Evolutionary conservation across 2,329 filamentous ascomycete species (phyloP).

Genomic region (Hansfordia pulvinata): DNA sequence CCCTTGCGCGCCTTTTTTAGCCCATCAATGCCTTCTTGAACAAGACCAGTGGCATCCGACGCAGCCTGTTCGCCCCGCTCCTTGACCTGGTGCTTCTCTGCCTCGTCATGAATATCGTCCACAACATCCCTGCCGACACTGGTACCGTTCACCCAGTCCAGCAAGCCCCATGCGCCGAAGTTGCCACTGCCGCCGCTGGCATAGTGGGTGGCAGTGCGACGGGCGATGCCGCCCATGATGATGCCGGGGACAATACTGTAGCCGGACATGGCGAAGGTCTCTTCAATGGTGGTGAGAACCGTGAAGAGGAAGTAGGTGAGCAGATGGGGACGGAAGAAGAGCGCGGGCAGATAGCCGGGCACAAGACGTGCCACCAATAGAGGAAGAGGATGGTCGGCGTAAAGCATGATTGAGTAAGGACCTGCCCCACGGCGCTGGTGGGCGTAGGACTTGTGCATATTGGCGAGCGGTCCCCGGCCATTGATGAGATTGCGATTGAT

Average conservation of each 20-base stretch:
- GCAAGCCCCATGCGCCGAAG: constrained; percentile 45
- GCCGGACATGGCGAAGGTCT: constrained; percentile 53
- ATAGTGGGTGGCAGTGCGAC: constrained; percentile 37
- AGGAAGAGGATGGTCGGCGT: constrained; percentile 55
- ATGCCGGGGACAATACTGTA: constrained; percentile 46
- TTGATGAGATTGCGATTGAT: constrained; percentile 65
- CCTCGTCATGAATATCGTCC: constrained; percentile 39
- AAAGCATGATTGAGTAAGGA: constrained; percentile 46
- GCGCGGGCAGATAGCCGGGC: constrained; percentile 51
- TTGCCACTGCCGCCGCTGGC: constrained; percentile 41
- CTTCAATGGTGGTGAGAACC: constrained; percentile 49
- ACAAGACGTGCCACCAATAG: constrained; percentile 50
- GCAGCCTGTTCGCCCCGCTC: constrained; percentile 20
- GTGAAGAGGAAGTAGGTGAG: constrained; percentile 58
- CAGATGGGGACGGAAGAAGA: constrained; percentile 54
- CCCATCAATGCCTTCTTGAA: constrained; percentile 20
- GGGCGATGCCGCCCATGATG: constrained; percentile 34
- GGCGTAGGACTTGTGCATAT: constrained; percentile 27
- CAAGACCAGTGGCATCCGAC: constrained; percentile 15
- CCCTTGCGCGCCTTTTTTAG: constrained; percentile 15
- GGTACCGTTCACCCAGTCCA: constrained; percentile 49
- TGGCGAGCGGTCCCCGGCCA: constrained; percentile 20
- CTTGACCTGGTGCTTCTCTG: constrained; percentile 37
- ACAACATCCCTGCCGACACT: constrained; percentile 36
- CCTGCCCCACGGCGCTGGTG: constrained; percentile 39